A percentile compares a stretch with the other conserved stretches of the same genome.
These are phyloP conservation scores for Aureobasidium sp. DNA, from an alignment of 2,329 filamentous ascomycete genomes.

Conservation along the genomic window DNA sequence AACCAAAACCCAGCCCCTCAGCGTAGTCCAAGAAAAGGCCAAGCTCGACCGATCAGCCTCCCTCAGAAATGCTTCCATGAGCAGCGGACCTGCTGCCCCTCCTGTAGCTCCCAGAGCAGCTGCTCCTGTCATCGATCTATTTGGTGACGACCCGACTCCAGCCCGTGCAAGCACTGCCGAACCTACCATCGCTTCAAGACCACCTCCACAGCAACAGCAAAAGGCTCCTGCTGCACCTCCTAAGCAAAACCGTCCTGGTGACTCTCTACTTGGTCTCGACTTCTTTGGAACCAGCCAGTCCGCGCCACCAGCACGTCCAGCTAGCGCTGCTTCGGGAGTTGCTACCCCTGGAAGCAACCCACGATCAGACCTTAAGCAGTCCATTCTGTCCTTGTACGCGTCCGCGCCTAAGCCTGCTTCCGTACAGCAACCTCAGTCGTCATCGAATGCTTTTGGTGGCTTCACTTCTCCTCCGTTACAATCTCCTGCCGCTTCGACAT, in stretches of 20 bases:
- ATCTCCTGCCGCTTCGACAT: conserved; percentile 38
- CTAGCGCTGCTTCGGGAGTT: conserved; percentile 66
- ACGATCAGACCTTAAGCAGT: conserved; percentile 90
- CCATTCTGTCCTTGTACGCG: conserved; percentile 90
- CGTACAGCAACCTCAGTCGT: conserved; percentile 37
- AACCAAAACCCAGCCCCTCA: conserved; percentile 46
- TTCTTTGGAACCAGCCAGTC: conserved; percentile 72
- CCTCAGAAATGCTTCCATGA: conserved; percentile 35
- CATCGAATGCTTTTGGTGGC: conserved; percentile 53
- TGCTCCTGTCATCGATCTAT: conserved; percentile 61
- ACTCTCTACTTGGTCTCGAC: conserved; percentile 86
- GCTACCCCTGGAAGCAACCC: conserved; percentile 56
- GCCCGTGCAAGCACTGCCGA: conserved; percentile 71
- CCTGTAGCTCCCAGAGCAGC: conserved; percentile 15
- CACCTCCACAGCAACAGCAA: conserved; percentile 28
- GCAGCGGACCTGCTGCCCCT: conserved; percentile 14
- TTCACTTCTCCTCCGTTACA: conserved; percentile 52
- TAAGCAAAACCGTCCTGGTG: conserved; percentile 62
- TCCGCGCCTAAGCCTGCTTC: conserved; percentile 72
- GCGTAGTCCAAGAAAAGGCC: conserved; percentile 63
- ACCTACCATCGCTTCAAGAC: conserved; percentile 62
- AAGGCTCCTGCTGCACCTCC: conserved; percentile 31
- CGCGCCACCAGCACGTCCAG: conserved; percentile 65
- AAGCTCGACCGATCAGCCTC: conserved; percentile 57
- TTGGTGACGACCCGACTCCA: conserved; percentile 62